A percentile compares a stretch with the other conserved stretches of the same genome.
Conservation (phyloP, 805 yeast species). For the Debaryomyces castellii region DNA sequence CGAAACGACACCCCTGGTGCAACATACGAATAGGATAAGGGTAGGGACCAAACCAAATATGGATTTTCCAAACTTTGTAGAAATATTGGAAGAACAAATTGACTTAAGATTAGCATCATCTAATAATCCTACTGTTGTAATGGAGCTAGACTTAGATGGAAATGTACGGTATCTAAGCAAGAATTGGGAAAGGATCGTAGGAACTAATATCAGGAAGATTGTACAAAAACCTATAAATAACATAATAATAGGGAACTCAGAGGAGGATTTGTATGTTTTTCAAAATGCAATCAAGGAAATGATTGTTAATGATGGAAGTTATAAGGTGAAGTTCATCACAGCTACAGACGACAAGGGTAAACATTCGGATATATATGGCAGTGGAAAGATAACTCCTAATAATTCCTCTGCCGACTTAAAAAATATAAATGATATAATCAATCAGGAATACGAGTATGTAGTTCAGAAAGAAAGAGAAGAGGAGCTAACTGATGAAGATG, state of each 20-base stretch:
- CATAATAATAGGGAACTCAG: constrained; percentile 60
- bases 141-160: constrained; percentile 82
- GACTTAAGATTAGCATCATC: constrained; percentile 66
- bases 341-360: constrained; percentile 31
- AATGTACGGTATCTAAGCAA: constrained; percentile 70
- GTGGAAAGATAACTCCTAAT: constrained; percentile 23
- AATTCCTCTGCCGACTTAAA: constrained; percentile 16
- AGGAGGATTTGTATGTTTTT: constrained; percentile 66
- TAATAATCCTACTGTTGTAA: constrained; percentile 69
- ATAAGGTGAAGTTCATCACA: constrained; percentile 71
- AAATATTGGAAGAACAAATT: constrained; percentile 41
- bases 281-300: constrained; percentile 67
- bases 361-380: constrained; percentile 2
- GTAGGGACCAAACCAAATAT: not conserved
- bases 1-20: not conserved
- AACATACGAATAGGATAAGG: not conserved
- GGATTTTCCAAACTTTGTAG: constrained; percentile 11
- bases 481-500: constrained; percentile 7
- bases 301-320: constrained; percentile 72
- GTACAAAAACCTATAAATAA: constrained; percentile 56
- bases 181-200: constrained; percentile 79
- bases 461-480: not conserved
- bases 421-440: not conserved
- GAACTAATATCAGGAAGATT: constrained; percentile 59
- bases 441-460: not conserved